Evolutionary conservation across 1,139 yeast species (phyloP).

Genomic region (Geotrichum carabidarum): DNA sequence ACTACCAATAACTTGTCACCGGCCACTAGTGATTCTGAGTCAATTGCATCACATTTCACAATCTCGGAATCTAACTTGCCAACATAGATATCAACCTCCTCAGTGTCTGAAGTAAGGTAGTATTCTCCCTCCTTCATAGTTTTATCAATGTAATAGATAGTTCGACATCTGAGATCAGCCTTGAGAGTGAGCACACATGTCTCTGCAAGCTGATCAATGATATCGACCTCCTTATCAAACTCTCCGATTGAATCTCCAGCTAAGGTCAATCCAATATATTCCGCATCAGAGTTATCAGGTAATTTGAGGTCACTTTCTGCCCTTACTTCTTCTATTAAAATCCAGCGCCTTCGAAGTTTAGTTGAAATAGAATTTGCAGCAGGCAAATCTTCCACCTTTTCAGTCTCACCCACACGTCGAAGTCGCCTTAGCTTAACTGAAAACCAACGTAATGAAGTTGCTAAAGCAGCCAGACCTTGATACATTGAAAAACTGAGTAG

Average conservation of each 20-base stretch:
- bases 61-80: constrained; percentile 57
- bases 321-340: constrained; percentile 27
- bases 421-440: constrained; percentile 13
- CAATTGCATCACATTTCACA: constrained; percentile 45
- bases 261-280: constrained; percentile 19
- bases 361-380: constrained; percentile 5
- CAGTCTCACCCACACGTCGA: constrained; percentile 10
- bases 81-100: constrained; percentile 57
- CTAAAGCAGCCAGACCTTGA: constrained; percentile 16
- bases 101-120: constrained; percentile 48
- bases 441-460: constrained; percentile 19
- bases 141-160: constrained; percentile 55
- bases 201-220: constrained; percentile 46
- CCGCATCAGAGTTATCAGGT: constrained; percentile 16
- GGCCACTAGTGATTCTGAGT: constrained; percentile 30
- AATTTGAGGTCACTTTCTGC: constrained; percentile 20
- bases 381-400: constrained; percentile 8
- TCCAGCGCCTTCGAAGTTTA: constrained; percentile 32
- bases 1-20: constrained; percentile 35
- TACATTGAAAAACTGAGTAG: constrained; percentile 13
- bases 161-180: constrained; percentile 60
- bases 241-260: constrained; percentile 42
- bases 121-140: constrained; percentile 39
- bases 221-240: constrained; percentile 48
- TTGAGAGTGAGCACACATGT: constrained; percentile 54